Base-by-base conservation (phyloP, 2,329 filamentous ascomycete species). In the Phialophora verrucosa region DNA sequence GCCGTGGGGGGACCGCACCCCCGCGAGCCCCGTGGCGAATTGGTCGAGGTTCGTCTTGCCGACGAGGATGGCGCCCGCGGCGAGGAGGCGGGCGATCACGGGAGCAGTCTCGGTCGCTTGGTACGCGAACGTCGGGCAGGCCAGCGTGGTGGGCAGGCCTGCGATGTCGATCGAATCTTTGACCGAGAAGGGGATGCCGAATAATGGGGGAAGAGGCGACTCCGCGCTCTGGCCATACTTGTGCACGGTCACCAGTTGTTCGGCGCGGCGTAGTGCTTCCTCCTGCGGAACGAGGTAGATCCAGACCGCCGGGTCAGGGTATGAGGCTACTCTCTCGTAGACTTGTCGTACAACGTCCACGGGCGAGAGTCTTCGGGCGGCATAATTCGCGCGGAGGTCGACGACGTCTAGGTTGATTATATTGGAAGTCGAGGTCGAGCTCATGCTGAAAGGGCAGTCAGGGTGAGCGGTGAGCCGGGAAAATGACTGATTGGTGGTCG, bases 31-130 rank as follows among this genome's bases (percentile, higher is more conserved):
- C 0, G 86, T 88, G 1, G 86, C 87, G 3, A 89, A 80, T 73
- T 89, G 86, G 71, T 89, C 87, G 59, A 89, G 80, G 69, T 84
- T 85, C 6, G 80, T 80, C 72, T 88, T 88, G 42, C 86, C 86
- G 50, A 88, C 78, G 62, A 85, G 82, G 3, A 88, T 74, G 0
- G 80, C 86, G 3, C 86, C 86, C 14, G 82, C 81, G 4, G 79
- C 77, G 5, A 85, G 75, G 5, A 85, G 72, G 44, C 77, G 78
- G 23, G 81, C 76, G 17, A 85, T 81, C 1, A 83, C 81, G 3
- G 79, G 77, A 1, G 84, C 81, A 14, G 79, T 82, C 4, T 75
- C 70, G 12, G 76, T 74, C 0, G 85, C 79, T 0, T 76, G 77
- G 70, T 84, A 84, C 1, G 82, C 75, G 49, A 83, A 82, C 23